Conservation (phyloP, 257 asterid species). For the Nicotiana tomentosiformis region DNA sequence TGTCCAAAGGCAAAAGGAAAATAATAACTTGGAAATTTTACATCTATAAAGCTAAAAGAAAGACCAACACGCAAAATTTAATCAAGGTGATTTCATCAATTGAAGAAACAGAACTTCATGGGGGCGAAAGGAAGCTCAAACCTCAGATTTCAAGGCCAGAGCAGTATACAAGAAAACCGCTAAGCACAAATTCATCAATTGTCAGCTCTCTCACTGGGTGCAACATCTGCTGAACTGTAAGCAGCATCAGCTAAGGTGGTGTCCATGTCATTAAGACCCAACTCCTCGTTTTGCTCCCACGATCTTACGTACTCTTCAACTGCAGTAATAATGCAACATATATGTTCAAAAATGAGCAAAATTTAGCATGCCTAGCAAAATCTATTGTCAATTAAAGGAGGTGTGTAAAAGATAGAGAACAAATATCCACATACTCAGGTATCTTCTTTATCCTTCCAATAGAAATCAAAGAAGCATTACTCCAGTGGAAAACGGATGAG, state of each 20-base stretch:
- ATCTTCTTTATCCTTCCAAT: background rate
- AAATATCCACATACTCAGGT: background rate
- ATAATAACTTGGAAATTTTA: background rate
- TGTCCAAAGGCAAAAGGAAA: background rate
- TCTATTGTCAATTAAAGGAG: background rate
- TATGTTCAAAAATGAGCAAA: background rate
- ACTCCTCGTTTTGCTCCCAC: conserved; percentile 95
- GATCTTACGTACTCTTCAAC: conserved; percentile 86
- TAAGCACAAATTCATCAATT: background rate
- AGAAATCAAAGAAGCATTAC: background rate
- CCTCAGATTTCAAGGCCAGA: background rate
- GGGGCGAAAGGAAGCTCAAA: background rate
- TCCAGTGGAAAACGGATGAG: background rate
- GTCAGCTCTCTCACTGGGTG: background rate
- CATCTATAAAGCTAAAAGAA: background rate
- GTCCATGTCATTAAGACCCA: conserved; percentile 94
- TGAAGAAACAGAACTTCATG: background rate
- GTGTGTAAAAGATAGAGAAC: background rate
- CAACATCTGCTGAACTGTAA: conserved; percentile 18
- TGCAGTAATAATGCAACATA: conserved; percentile 9
- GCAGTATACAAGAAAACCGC: background rate
- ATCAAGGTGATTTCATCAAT: background rate
- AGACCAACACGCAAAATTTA: background rate
- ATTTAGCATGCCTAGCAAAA: background rate
- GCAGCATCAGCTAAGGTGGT: conserved; percentile 80